phyloP scores from a whole-genome alignment of 768 basidiomycete species.

The Leccinum subtestaceum region DNA sequence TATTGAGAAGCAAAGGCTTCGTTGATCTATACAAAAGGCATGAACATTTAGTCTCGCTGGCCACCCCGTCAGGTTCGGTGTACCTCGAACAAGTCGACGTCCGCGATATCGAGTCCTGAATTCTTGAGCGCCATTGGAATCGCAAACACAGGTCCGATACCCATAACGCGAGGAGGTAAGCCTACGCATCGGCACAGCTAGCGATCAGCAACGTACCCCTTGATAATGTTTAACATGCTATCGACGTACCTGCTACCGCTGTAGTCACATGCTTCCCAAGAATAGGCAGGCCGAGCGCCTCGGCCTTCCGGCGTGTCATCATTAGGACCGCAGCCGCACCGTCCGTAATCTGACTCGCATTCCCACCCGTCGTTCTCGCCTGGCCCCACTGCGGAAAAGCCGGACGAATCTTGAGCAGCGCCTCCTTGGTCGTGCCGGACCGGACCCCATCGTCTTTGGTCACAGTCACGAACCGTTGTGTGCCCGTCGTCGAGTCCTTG shows the following conservation, averaged over 20 bases:
- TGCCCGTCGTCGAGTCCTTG: conserved; percentile 54
- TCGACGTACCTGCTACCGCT: conserved; percentile 53
- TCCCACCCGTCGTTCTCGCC: conserved; percentile 74
- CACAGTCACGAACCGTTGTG: conserved; percentile 51
- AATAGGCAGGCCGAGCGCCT: conserved; percentile 67
- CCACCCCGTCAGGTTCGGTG: neutral
- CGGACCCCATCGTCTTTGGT: conserved; percentile 77
- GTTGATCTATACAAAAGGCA: conserved; percentile 58
- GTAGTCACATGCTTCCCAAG: conserved; percentile 81
- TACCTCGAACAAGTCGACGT: conserved; percentile 82
- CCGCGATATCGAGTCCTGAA: conserved; percentile 59
- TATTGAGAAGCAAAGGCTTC: conserved; percentile 89
- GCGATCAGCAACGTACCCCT: neutral
- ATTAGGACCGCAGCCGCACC: conserved; percentile 79
- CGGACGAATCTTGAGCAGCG: conserved; percentile 58
- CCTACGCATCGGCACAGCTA: conserved; percentile 35
- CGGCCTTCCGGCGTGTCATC: conserved; percentile 79
- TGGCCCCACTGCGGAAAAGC: conserved; percentile 86
- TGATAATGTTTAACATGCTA: neutral
- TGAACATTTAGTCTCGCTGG: neutral
- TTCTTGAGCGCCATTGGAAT: conserved; percentile 75
- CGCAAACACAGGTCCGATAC: conserved; percentile 79
- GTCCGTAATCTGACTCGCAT: conserved; percentile 83
- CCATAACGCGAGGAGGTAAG: conserved; percentile 81
- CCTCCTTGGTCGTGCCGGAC: conserved; percentile 66